Conservation (phyloP, 441 rosid genomes). For the Arabidopsis lyrata region DNA sequence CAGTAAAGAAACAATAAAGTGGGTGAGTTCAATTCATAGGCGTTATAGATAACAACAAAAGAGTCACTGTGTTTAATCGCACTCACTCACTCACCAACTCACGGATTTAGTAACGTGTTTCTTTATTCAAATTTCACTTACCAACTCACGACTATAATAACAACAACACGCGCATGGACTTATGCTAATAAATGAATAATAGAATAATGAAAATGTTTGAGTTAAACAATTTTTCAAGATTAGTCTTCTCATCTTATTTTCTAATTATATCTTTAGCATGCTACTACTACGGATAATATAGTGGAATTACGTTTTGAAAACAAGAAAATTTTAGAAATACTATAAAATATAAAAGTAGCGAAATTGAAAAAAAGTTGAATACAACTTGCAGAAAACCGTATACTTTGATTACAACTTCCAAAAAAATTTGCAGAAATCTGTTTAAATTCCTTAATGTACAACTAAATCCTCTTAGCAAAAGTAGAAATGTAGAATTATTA, state of each 20-base stretch:
- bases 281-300: too few species aligned
- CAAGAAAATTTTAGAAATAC: too few species aligned
- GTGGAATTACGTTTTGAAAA: too few species aligned
- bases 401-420: background rate
- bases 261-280: too few species aligned
- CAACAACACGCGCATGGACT: background rate
- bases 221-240: too few species aligned
- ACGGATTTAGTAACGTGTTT: background rate
- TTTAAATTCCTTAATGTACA: constrained; percentile 1
- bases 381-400: too few species aligned
- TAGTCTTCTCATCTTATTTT: too few species aligned
- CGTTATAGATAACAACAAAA: constrained; percentile 16
- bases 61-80: background rate
- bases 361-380: too few species aligned
- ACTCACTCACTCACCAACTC: constrained; percentile 11
- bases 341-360: too few species aligned
- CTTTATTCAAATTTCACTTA: background rate
- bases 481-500: background rate
- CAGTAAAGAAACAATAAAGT: background rate
- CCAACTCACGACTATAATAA: background rate
- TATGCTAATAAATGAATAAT: background rate
- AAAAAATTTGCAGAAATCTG: background rate
- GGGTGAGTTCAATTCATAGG: constrained; percentile 13
- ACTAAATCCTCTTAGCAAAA: background rate
- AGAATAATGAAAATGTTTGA: background rate